Conservation (phyloP, 1,139 yeast genomes). For the Debaryomycetaceae sp. region DNA sequence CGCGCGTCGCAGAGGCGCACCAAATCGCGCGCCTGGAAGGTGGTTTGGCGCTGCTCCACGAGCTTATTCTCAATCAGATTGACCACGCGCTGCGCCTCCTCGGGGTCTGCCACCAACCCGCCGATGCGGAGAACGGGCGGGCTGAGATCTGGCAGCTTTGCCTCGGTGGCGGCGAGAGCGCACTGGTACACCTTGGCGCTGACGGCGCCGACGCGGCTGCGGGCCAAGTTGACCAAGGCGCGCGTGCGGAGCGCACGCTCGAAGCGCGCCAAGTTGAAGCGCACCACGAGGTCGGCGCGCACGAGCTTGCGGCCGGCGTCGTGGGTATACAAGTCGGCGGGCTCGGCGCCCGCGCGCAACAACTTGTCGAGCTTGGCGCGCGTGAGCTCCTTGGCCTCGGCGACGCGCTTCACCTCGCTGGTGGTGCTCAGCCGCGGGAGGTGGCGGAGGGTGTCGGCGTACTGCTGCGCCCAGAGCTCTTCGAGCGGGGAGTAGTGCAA, state of each 20-base stretch:
- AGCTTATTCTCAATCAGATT: slow-evolving; percentile 29
- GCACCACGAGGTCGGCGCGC: slow-evolving; percentile 48
- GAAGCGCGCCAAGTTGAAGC: slow-evolving; percentile 64
- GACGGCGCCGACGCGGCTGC: slow-evolving; percentile 65
- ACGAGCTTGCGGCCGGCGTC: slow-evolving; percentile 38
- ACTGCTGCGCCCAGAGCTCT: slow-evolving; percentile 56
- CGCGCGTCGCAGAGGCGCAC: slow-evolving; percentile 39
- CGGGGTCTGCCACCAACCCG: slow-evolving; percentile 40
- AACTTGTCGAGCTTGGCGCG: slow-evolving; percentile 38
- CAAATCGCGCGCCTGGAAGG: slow-evolving; percentile 53
- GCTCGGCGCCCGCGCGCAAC: slow-evolving; percentile 26
- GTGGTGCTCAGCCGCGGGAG: slow-evolving; percentile 49
- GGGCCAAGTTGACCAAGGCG: slow-evolving; percentile 60
- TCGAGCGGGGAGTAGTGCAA: slow-evolving; percentile 43
- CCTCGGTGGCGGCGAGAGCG: slow-evolving; percentile 58
- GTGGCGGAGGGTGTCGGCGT: slow-evolving; percentile 44
- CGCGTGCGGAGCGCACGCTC: slow-evolving; percentile 62
- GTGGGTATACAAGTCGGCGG: slow-evolving; percentile 27
- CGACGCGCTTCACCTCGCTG: slow-evolving; percentile 59
- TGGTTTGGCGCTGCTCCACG: slow-evolving; percentile 38
- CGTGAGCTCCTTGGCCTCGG: slow-evolving; percentile 62
- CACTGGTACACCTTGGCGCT: slow-evolving; percentile 62
- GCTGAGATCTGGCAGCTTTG: slow-evolving; percentile 39
- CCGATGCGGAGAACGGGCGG: slow-evolving; percentile 29
- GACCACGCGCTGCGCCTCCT: slow-evolving; percentile 26